Percentiles rank a stretch among this genome's conserved stretches.
Conservation (phyloP, 371 early-diverging fungal species). For the Rhizopus arrhizus region DNA sequence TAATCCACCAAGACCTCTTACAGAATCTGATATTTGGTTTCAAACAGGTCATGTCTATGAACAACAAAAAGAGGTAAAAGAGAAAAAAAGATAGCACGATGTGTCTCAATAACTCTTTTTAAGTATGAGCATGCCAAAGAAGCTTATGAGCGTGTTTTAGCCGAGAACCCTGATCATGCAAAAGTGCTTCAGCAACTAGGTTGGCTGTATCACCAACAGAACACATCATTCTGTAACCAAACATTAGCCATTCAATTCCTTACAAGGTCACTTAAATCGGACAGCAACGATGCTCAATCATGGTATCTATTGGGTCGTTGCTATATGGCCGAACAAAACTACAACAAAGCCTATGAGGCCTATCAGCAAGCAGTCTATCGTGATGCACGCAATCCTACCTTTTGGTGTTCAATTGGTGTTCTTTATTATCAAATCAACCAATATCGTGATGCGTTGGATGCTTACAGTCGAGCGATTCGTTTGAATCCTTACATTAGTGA, state of each 20-base stretch:
- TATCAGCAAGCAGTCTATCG: slow-evolving; percentile 96
- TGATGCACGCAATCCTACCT: slow-evolving; percentile 89
- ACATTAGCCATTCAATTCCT: slow-evolving; percentile 80
- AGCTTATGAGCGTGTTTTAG: slow-evolving; percentile 88
- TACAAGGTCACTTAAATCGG: slow-evolving; percentile 79
- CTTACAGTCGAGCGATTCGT: slow-evolving; percentile 91
- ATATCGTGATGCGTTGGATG: slow-evolving; percentile 93
- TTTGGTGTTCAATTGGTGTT: slow-evolving; percentile 97
- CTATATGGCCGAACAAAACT: slow-evolving; percentile 92
- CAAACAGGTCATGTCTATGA: slow-evolving; percentile 95
- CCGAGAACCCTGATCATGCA: slow-evolving; percentile 86
- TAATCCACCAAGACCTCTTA: slow-evolving; percentile 87
- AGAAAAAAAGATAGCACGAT: background rate
- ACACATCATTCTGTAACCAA: slow-evolving; percentile 75
- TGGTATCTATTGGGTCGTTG: slow-evolving; percentile 94
- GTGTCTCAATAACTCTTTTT: background rate
- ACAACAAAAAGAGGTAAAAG: slow-evolving; percentile 79
- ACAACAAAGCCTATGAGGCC: slow-evolving; percentile 92
- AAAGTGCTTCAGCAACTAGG: slow-evolving; percentile 94
- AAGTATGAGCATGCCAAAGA: slow-evolving; percentile 80
- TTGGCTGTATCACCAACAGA: slow-evolving; percentile 87
- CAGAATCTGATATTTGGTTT: slow-evolving; percentile 92
- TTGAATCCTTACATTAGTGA: slow-evolving; percentile 90
- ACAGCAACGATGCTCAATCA: slow-evolving; percentile 85
- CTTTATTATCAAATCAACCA: slow-evolving; percentile 94